phyloP scores from a whole-genome alignment of 2,329 filamentous ascomycete species.

The Pyrenochaeta sp. region DNA sequence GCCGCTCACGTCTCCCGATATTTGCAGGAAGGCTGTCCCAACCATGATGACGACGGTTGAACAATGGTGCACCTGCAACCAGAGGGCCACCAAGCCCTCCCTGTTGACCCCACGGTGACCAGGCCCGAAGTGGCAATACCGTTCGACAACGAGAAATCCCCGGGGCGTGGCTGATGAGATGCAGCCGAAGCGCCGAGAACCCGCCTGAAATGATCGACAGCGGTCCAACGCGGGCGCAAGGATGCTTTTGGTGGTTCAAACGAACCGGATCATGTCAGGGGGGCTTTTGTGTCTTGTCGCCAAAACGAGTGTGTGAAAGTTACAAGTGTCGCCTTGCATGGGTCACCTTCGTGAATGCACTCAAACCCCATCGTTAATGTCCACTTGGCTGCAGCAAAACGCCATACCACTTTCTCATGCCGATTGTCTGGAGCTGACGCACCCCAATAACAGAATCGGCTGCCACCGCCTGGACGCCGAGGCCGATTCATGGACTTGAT shows the following conservation, averaged over 20 bases:
- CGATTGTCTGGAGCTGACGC: slow-evolving; percentile 32
- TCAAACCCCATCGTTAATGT: slow-evolving; percentile 23
- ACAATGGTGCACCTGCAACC: slow-evolving; percentile 14
- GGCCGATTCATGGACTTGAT: slow-evolving; percentile 3
- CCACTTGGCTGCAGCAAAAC: slow-evolving; percentile 33
- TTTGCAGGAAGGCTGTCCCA: slow-evolving; percentile 13
- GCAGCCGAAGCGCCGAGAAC: slow-evolving; percentile 47
- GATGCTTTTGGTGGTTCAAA: slow-evolving; percentile 36
- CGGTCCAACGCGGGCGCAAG: slow-evolving; percentile 42
- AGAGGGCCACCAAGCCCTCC: slow-evolving; percentile 23
- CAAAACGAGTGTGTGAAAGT: slow-evolving; percentile 29
- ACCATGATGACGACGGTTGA: slow-evolving; percentile 21
- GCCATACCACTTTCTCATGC: slow-evolving; percentile 18
- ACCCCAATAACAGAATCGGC: slow-evolving; percentile 20
- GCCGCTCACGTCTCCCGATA: slow-evolving; percentile 18
- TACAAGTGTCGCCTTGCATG: slow-evolving; percentile 34
- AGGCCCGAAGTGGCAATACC: slow-evolving; percentile 41
- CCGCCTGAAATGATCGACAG: slow-evolving; percentile 49
- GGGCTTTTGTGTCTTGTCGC: slow-evolving; percentile 35
- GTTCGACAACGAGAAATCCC: slow-evolving; percentile 50
- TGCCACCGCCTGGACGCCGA: slow-evolving; percentile 4
- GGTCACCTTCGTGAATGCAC: slow-evolving; percentile 23
- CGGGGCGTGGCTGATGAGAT: slow-evolving; percentile 43
- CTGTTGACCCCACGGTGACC: slow-evolving; percentile 41
- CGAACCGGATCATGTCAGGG: slow-evolving; percentile 45